phyloP scores from a whole-genome alignment of 1,139 yeast genomes.

The Kodamaea ohmeri region DNA sequence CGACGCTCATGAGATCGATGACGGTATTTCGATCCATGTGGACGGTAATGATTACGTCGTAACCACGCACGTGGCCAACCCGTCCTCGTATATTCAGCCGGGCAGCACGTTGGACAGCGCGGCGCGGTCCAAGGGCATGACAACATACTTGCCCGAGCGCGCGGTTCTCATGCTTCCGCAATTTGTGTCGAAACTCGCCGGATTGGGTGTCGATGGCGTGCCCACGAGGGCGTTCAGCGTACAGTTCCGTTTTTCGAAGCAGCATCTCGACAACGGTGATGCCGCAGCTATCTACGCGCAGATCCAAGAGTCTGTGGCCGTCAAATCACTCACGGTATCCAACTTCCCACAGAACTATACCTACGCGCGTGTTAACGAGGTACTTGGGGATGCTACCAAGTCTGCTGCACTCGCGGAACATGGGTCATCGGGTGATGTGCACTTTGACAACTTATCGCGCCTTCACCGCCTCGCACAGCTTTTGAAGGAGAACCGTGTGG shows the following conservation, averaged over 20 bases:
- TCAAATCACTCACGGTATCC: constrained; percentile 23
- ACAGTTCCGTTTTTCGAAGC: constrained; percentile 23
- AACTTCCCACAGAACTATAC: constrained; percentile 40
- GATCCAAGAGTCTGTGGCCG: constrained; percentile 16
- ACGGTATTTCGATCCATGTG: constrained; percentile 69
- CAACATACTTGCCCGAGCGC: constrained; percentile 73
- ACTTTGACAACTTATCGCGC: constrained; percentile 13
- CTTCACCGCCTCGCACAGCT: constrained; percentile 26
- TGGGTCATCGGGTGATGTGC: background rate
- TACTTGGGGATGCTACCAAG: constrained; percentile 22
- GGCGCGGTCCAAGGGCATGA: constrained; percentile 62
- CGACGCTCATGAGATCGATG: constrained; percentile 89
- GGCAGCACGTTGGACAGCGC: constrained; percentile 49
- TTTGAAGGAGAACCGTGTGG: constrained; percentile 25
- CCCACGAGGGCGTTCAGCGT: constrained; percentile 49
- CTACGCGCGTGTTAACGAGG: constrained; percentile 33
- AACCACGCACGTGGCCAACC: constrained; percentile 85
- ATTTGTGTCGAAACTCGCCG: constrained; percentile 50
- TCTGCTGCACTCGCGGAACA: constrained; percentile 9
- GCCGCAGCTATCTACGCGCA: constrained; percentile 14
- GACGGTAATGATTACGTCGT: constrained; percentile 39
- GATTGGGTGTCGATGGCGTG: constrained; percentile 50
- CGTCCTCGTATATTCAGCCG: constrained; percentile 60
- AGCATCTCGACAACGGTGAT: background rate
- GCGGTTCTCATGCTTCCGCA: constrained; percentile 70